Evolutionary conservation across 768 basidiomycete genomes (phyloP).

Genomic region (Rhodosporidiobolus odoratus): DNA sequence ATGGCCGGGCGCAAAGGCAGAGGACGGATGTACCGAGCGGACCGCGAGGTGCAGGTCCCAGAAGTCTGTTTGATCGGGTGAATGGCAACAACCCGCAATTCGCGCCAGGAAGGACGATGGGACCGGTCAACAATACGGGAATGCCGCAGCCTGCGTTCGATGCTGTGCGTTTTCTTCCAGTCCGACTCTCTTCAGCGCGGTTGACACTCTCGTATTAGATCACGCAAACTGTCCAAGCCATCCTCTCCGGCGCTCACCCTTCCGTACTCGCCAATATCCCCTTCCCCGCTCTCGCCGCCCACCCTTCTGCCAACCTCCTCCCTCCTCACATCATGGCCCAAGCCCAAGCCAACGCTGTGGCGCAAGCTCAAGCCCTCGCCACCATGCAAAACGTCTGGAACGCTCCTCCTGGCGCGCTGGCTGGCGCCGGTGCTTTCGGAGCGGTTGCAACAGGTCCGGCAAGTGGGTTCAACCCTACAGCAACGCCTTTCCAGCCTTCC

Average conservation of each 20-base stretch:
- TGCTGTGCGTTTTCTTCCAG: constrained; percentile 9
- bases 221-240: constrained; percentile 30
- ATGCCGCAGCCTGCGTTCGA: constrained; percentile 32
- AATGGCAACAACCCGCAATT: constrained; percentile 32
- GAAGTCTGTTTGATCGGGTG: constrained; percentile 31
- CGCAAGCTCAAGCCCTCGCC: constrained; percentile 36
- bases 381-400: constrained; percentile 36
- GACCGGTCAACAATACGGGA: constrained; percentile 20
- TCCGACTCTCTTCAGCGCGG: no score
- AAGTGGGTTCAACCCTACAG: constrained; percentile 24
- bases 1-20: constrained; percentile 21
- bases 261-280: constrained; percentile 28
- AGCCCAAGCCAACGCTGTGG: constrained; percentile 32
- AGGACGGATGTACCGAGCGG: constrained; percentile 15
- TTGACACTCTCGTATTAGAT: constrained; percentile 7
- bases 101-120: constrained; percentile 19
- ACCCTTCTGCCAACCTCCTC: constrained; percentile 20
- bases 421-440: not conserved
- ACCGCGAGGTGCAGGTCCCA: constrained; percentile 6
- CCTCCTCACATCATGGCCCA: constrained; percentile 33
- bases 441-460: not conserved
- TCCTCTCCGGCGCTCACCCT: constrained; percentile 31
- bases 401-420: constrained; percentile 11
- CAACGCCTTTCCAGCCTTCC: constrained; percentile 21
- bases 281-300: constrained; percentile 26